A percentile compares a stretch with the other conserved stretches of the same genome.
Conservation (phyloP, 163 green algal genomes). For the Volvox carteri region DNA sequence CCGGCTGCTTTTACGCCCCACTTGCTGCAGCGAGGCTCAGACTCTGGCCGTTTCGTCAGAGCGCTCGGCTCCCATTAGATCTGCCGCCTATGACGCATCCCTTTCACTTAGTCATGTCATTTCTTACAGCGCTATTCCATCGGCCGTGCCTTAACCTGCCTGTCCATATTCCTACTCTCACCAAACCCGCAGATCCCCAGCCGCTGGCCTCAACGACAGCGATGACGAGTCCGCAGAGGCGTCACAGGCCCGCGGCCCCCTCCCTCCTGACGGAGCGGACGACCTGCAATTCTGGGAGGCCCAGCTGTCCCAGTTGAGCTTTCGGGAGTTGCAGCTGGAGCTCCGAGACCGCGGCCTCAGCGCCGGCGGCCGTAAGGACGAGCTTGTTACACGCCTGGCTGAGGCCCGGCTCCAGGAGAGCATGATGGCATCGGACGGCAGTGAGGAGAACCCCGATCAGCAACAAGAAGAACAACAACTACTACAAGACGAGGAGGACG, state of each 20-base stretch:
- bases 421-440: neutral
- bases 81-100: too few relatives aligned
- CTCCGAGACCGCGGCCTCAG: neutral
- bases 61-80: too few relatives aligned
- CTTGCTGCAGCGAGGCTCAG: too few relatives aligned
- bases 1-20: too few relatives aligned
- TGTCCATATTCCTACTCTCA: too few relatives aligned
- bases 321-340: slow-evolving; percentile 4
- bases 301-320: neutral
- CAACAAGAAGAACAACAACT: neutral
- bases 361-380: neutral
- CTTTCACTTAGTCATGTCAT: too few relatives aligned
- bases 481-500: neutral
- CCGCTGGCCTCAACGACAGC: neutral
- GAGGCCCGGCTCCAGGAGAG: neutral
- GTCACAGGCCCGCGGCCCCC: neutral
- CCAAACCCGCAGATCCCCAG: too few relatives aligned
- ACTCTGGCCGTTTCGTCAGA: too few relatives aligned
- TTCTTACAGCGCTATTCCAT: too few relatives aligned
- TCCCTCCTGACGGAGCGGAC: neutral
- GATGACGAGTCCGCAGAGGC: neutral
- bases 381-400: slow-evolving; percentile 9
- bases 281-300: slow-evolving; percentile 15
- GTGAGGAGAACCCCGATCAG: neutral
- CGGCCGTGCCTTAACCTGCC: too few relatives aligned